phyloP scores from a whole-genome alignment of 352 stramenopile genomes.

The Globisporangium ultimum region DNA sequence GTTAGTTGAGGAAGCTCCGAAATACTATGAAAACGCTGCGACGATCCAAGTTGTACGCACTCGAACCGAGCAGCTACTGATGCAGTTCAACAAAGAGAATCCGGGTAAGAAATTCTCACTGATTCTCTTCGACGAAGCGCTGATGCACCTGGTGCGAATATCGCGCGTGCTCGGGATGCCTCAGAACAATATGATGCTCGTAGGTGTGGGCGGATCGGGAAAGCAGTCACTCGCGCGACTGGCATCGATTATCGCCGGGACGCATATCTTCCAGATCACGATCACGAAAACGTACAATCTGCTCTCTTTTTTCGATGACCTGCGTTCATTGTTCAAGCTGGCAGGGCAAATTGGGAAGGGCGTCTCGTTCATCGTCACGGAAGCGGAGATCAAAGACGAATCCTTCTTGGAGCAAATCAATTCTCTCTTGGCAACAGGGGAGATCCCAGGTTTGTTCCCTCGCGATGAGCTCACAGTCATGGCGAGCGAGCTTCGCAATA shows the following conservation, averaged over 20 bases:
- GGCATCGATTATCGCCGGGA: conserved; percentile 70
- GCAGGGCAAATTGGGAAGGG: conserved; percentile 76
- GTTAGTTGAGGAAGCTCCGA: conserved; percentile 70
- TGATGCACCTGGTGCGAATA: conserved; percentile 84
- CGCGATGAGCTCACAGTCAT: conserved; percentile 88
- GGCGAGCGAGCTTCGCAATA: conserved; percentile 67
- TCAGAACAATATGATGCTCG: conserved; percentile 89
- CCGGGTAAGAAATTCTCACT: conserved; percentile 63
- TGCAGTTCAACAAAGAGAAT: conserved; percentile 84
- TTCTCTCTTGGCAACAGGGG: conserved; percentile 77
- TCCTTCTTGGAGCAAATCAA: conserved; percentile 90
- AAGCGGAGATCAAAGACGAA: conserved; percentile 90
- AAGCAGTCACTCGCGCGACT: conserved; percentile 85
- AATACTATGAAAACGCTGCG: conserved; percentile 74
- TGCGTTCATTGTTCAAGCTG: conserved; percentile 80
- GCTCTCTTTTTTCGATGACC: conserved; percentile 82
- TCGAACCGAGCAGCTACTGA: conserved; percentile 60
- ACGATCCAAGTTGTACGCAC: conserved; percentile 42
- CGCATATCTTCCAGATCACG: conserved; percentile 83
- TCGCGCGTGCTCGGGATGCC: conserved; percentile 74
- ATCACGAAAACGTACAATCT: conserved; percentile 89
- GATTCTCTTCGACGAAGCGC: conserved; percentile 90
- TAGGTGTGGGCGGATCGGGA: conserved; percentile 86
- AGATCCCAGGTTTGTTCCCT: conserved; percentile 85
- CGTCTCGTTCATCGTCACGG: conserved; percentile 84